phyloP scores from a whole-genome alignment of 2,329 filamentous ascomycete species.

The Aspergillus oerlinghausenensis region DNA sequence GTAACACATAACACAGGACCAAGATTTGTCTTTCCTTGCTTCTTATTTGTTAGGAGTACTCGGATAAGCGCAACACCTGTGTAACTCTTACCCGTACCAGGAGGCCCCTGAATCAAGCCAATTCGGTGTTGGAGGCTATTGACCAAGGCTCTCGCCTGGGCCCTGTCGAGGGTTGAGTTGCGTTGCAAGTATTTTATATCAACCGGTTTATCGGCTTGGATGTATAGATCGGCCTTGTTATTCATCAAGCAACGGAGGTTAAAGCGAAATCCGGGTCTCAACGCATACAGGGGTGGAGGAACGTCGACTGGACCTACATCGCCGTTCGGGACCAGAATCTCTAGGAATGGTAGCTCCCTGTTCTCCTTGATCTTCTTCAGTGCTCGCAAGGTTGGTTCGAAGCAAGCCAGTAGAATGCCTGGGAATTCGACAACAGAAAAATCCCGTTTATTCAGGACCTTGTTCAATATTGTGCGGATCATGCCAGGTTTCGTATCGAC shows the following conservation, averaged over 20 bases:
- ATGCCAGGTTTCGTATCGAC: background rate
- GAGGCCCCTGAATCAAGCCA: constrained; percentile 22
- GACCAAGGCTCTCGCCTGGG: constrained; percentile 13
- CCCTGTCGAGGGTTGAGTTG: constrained; percentile 12
- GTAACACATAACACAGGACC: constrained; percentile 46
- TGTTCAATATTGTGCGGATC: background rate
- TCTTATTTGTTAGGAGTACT: constrained; percentile 23
- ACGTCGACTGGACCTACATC: constrained; percentile 21
- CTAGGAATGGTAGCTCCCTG: constrained; percentile 45
- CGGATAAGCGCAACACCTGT: constrained; percentile 21
- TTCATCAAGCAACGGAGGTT: constrained; percentile 15
- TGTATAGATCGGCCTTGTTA: constrained; percentile 9
- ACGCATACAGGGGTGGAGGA: constrained; percentile 50
- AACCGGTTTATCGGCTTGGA: constrained; percentile 6
- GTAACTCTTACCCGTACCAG: constrained; percentile 22
- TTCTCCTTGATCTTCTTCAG: constrained; percentile 49
- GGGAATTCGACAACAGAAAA: constrained; percentile 53
- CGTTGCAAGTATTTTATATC: constrained; percentile 7
- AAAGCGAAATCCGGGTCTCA: constrained; percentile 46
- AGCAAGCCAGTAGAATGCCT: constrained; percentile 53
- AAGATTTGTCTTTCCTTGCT: constrained; percentile 21
- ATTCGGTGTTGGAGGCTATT: constrained; percentile 9
- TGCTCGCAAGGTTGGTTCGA: constrained; percentile 52
- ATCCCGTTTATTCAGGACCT: background rate
- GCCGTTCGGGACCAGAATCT: constrained; percentile 32